These are phyloP conservation scores for Colletotrichum sp. DNA, from an alignment of 2,329 filamentous ascomycete genomes.

Conservation along the genomic window DNA sequence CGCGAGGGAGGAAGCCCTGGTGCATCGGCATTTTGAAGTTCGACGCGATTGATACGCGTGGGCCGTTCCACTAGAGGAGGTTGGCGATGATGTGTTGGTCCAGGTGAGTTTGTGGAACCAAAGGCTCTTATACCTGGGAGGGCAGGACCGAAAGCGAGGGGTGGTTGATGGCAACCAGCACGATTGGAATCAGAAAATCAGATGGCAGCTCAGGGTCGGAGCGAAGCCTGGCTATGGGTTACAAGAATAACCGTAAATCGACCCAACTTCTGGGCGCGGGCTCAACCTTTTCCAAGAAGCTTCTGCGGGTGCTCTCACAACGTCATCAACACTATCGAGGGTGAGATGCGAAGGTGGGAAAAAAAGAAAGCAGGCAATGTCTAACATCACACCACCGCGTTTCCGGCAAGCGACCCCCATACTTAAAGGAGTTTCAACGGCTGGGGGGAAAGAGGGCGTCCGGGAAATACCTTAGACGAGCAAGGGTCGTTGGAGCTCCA, in stretches of 20 bases:
- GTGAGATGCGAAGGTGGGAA: background rate
- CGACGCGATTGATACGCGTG: background rate
- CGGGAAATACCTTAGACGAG: background rate
- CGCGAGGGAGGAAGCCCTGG: constrained; percentile 58
- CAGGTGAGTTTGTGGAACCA: background rate
- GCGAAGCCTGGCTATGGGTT: background rate
- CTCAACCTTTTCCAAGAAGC: background rate
- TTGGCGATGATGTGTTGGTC: background rate
- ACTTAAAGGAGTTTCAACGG: background rate
- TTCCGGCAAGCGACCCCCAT: background rate
- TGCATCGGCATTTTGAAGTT: constrained; percentile 37
- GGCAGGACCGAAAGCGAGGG: background rate
- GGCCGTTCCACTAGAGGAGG: background rate
- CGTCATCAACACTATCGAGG: background rate
- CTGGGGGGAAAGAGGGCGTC: background rate
- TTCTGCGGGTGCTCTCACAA: background rate
- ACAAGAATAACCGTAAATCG: background rate
- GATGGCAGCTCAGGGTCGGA: background rate
- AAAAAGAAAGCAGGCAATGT: background rate
- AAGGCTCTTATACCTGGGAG: background rate
- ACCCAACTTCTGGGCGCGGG: background rate
- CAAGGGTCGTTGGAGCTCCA: background rate
- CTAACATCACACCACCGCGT: background rate
- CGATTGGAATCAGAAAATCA: background rate
- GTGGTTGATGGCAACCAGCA: background rate